phyloP scores from a whole-genome alignment of 2,329 filamentous ascomycete species.

The Biscogniauxia mediterranea region DNA sequence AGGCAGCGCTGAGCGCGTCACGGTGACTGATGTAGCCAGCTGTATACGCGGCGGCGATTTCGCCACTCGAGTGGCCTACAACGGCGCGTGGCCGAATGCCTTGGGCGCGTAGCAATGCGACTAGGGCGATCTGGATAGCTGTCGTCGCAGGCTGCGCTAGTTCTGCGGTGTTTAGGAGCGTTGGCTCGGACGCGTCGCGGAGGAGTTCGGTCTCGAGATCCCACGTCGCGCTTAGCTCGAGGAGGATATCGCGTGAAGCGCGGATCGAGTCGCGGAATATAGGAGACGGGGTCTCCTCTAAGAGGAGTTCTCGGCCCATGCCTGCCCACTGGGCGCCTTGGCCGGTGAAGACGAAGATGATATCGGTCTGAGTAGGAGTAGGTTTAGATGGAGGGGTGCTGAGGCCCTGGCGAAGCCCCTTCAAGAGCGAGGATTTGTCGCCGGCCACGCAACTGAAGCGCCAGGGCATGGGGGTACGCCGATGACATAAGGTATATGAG shows the following conservation, averaged over 20 bases:
- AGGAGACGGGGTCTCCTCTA: background rate
- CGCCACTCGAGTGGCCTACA: constrained; percentile 9
- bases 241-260: constrained; percentile 5
- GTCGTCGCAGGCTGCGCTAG: constrained; percentile 7
- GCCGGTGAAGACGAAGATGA: constrained; percentile 14
- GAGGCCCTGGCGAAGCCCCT: constrained; percentile 1
- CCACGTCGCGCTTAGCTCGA: constrained; percentile 11
- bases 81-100: constrained; percentile 3
- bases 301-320: constrained; percentile 20
- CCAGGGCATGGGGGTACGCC: constrained; percentile 13
- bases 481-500: constrained; percentile 17
- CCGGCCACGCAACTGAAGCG: constrained; percentile 13
- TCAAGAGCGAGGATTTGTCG: background rate
- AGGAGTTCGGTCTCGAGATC: constrained; percentile 9
- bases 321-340: constrained; percentile 20
- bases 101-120: background rate
- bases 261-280: constrained; percentile 10
- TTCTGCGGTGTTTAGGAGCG: constrained; percentile 1
- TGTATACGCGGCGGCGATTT: constrained; percentile 9
- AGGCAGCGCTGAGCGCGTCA: constrained; percentile 4
- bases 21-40: constrained; percentile 1
- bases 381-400: background rate
- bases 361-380: background rate
- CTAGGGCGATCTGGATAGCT: constrained; percentile 8
- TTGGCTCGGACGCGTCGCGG: background rate